phyloP scores from a whole-genome alignment of 2,329 filamentous ascomycete species.

The Exophiala xenobiotica region DNA sequence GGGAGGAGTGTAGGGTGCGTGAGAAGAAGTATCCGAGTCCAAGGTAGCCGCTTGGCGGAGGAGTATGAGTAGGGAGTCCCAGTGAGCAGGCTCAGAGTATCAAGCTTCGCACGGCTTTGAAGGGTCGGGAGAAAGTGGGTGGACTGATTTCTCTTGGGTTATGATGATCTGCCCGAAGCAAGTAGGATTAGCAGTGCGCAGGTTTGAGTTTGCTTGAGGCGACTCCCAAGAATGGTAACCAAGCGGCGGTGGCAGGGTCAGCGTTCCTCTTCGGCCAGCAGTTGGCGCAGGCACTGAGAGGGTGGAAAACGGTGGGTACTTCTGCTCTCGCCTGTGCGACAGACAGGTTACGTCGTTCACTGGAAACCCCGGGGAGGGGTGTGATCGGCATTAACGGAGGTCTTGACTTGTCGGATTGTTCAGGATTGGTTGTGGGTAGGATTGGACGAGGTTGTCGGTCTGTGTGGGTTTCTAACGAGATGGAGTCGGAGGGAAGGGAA shows the following conservation, averaged over 20 bases:
- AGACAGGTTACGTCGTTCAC: constrained; percentile 7
- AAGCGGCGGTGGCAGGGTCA: not conserved
- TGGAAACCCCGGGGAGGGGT: constrained; percentile 5
- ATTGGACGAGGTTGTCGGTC: constrained; percentile 1
- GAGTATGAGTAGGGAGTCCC: not conserved
- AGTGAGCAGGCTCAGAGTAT: not conserved
- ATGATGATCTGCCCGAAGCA: constrained; percentile 16
- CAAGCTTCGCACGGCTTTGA: no score
- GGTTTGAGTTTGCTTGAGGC: constrained; percentile 3
- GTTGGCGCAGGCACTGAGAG: not conserved
- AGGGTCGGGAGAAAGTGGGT: no score
- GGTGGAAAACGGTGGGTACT: not conserved
- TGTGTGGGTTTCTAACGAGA: constrained; percentile 9
- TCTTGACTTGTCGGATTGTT: constrained; percentile 5
- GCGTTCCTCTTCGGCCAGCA: not conserved
- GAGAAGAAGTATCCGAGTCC: constrained; percentile 1
- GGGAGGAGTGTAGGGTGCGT: not conserved
- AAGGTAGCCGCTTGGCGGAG: not conserved
- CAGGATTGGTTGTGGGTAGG: constrained; percentile 17
- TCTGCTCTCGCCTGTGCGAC: not conserved
- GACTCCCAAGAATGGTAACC: not conserved
- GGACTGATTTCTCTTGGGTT: constrained; percentile 9
- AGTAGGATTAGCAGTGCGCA: constrained; percentile 7
- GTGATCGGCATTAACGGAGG: constrained; percentile 18
- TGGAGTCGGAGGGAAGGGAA: not conserved